These are phyloP conservation scores for Selaginella tamariscina DNA, from an alignment of 75 land plant genomes.

Conservation along the genomic window DNA sequence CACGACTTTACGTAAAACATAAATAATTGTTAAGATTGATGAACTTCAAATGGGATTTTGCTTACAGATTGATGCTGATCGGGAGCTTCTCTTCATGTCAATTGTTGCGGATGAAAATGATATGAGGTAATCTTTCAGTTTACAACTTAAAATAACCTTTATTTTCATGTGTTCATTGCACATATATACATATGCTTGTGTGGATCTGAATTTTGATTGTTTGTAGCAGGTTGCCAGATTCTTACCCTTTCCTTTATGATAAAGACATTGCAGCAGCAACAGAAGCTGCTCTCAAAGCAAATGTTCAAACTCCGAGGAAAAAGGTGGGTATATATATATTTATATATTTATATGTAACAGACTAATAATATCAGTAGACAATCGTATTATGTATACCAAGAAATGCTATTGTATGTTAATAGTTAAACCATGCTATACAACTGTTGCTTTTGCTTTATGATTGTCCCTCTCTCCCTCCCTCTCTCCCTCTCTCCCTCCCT, in stretches of 20 bases:
- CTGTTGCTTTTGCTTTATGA: no score
- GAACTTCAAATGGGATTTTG: constrained; percentile 18
- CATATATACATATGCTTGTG: not conserved
- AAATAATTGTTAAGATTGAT: not conserved
- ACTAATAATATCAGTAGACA: no score
- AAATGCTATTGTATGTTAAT: no score
- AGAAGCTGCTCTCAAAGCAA: constrained; percentile 40
- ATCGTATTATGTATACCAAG: no score
- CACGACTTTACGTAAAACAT: no score
- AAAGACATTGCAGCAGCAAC: constrained; percentile 72
- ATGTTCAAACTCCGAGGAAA: constrained; percentile 27
- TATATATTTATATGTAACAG: not conserved
- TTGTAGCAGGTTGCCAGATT: constrained; percentile 43
- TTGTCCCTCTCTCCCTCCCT: no score
- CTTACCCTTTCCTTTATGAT: constrained; percentile 56
- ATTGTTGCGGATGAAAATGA: constrained; percentile 46
- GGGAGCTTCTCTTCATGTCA: constrained; percentile 50
- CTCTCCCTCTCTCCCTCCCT: no score
- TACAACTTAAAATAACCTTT: no score
- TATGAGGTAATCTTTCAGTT: constrained; percentile 43
- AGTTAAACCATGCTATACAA: no score
- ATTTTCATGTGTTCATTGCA: not conserved
- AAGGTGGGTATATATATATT: constrained; percentile 32
- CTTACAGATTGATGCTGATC: constrained; percentile 15
- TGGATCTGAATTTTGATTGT: not conserved